Percentiles rank a stretch among this genome's conserved stretches.
Conservation (phyloP, 177 flowering plant species). For the Telopea speciosissima region DNA sequence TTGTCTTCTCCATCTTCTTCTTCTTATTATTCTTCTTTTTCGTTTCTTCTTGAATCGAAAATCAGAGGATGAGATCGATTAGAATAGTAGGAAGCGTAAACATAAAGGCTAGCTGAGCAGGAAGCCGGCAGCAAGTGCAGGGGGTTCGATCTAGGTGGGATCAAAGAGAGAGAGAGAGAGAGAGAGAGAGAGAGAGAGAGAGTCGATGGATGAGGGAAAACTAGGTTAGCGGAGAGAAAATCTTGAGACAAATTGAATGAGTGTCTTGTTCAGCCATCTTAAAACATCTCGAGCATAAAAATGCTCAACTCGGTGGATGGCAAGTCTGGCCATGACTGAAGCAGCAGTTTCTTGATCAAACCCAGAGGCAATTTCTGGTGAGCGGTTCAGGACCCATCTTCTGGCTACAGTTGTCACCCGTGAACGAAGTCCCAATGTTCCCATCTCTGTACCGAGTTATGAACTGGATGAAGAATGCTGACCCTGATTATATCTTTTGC, state of each 20-base stretch:
- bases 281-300: constrained; percentile 62
- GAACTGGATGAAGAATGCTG: constrained; percentile 83
- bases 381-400: constrained; percentile 68
- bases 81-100: too few relatives aligned
- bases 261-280: constrained; percentile 71
- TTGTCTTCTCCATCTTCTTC: too few relatives aligned
- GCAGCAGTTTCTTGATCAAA: constrained; percentile 99
- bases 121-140: too few relatives aligned
- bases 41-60: too few relatives aligned
- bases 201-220: too few relatives aligned
- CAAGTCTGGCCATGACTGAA: constrained; percentile 80
- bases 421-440: constrained; percentile 49
- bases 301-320: constrained; percentile 56
- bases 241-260: constrained; percentile 64
- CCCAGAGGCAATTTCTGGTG: constrained; percentile 71
- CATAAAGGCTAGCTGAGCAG: too few relatives aligned
- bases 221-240: too few relatives aligned
- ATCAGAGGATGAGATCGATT: too few relatives aligned
- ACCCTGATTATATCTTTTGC: constrained; percentile 49
- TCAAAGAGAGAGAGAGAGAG: too few relatives aligned
- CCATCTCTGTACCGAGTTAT: constrained; percentile 64
- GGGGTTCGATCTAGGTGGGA: too few relatives aligned
- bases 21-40: too few relatives aligned
- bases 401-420: constrained; percentile 91
- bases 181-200: too few relatives aligned